phyloP scores from a whole-genome alignment of 1,139 yeast genomes.

The Magnusiomyces fungicola region DNA sequence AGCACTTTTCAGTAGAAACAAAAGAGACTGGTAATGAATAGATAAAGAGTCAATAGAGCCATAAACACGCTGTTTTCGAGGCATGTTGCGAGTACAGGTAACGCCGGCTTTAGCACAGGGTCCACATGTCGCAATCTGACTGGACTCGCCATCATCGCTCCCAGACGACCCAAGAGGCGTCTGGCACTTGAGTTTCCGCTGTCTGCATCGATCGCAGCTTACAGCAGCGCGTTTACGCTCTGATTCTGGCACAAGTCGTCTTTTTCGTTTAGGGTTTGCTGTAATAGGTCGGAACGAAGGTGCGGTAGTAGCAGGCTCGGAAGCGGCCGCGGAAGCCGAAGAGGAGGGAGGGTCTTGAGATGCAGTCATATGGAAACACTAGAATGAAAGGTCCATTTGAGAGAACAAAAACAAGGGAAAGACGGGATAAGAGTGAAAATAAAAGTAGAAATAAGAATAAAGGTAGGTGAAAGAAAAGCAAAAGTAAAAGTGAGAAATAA shows the following conservation, averaged over 20 bases:
- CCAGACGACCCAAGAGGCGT: constrained; percentile 6
- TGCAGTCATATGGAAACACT: too few relatives aligned
- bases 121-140: constrained; percentile 1
- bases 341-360: too few relatives aligned
- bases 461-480: background rate
- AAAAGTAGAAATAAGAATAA: background rate
- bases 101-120: constrained; percentile 12
- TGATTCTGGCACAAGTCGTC: constrained; percentile 15
- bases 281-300: background rate
- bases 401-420: too few relatives aligned
- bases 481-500: too few relatives aligned
- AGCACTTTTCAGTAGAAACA: constrained; percentile 7
- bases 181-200: constrained; percentile 14
- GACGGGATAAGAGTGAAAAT: background rate
- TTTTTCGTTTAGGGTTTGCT: constrained; percentile 10
- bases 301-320: too few relatives aligned
- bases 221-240: constrained; percentile 16
- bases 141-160: background rate
- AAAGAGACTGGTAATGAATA: constrained; percentile 13
- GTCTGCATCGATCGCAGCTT: constrained; percentile 16
- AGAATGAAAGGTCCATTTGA: too few relatives aligned
- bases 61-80: constrained; percentile 15
- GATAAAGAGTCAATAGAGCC: constrained; percentile 14
- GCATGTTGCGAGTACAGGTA: constrained; percentile 11
- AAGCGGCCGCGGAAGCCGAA: too few relatives aligned